Conservation (phyloP, 768 basidiomycete species). For the Tricholoma bakamatsutake region DNA sequence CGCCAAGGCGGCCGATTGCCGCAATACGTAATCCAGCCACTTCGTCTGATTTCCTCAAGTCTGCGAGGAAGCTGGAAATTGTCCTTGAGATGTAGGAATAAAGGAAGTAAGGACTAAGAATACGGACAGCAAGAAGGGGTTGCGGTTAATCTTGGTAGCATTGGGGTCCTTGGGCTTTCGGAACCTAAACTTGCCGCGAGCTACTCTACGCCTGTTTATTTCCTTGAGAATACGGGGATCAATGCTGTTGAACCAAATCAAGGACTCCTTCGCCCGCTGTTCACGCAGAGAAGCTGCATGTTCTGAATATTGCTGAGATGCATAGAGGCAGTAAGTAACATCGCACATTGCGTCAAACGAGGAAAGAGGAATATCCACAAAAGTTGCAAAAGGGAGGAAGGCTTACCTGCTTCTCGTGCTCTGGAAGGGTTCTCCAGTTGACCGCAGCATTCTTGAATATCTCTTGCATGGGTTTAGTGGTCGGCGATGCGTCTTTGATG, state of each 20-base stretch:
- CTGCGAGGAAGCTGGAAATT: not conserved
- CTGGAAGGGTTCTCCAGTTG: conserved; percentile 27
- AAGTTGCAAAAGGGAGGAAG: not conserved
- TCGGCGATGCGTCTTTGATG: not conserved
- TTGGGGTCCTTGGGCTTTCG: not conserved
- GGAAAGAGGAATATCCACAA: not conserved
- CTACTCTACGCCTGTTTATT: conserved; percentile 27
- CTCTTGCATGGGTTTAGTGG: not conserved
- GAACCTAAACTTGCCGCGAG: conserved; percentile 19
- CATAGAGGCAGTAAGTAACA: not conserved
- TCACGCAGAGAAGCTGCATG: conserved; percentile 11
- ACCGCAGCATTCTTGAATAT: not conserved
- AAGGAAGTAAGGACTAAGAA: not conserved
- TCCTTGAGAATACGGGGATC: conserved; percentile 16
- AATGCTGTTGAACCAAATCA: conserved; percentile 22
- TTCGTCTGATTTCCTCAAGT: not conserved
- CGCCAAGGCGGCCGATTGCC: not conserved
- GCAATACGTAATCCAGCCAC: not conserved
- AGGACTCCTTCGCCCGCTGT: conserved; percentile 15
- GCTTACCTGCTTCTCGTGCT: conserved; percentile 30
- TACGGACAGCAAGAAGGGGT: not conserved
- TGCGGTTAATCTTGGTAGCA: not conserved
- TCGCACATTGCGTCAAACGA: not conserved
- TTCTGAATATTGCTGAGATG: conserved; percentile 17
- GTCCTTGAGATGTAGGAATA: not conserved